Base-by-base conservation (phyloP, 179 eudicot genomes). In the Vitellaria paradoxa region DNA sequence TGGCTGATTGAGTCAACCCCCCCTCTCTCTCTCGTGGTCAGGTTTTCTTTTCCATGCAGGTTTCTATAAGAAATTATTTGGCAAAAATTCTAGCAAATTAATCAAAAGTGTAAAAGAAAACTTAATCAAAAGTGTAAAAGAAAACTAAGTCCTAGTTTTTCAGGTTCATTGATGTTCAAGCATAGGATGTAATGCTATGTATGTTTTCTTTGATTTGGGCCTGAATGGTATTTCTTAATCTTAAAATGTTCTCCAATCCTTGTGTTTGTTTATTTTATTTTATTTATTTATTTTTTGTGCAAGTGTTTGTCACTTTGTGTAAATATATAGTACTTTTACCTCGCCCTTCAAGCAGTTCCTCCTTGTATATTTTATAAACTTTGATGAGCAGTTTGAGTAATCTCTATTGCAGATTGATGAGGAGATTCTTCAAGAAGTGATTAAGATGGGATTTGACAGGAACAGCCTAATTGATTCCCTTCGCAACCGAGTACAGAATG, bases 361-460 rank as follows among this genome's bases (percentile, higher is more conserved):
- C 24, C 21, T 7, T 7, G 15, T 24, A 21, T 71, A 17, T 15
- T 71, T 20, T 17, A 47, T 68, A 69, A 21, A 49, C 53, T 70
- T 61, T 61, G 20, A 18, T 14, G 47, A 56, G 50, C 60, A 47
- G 13, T 63, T 67, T 20, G 65, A 46, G 49, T 72, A 72, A 53
- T 73, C 14, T 55, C 47, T 42, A 57, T 61, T 78, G 81, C 91
- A 95, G 99, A 91, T 92, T 82, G 99, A 95, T 74, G 97, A 95
- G 81, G 99, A 93, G 65, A 91, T 95, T 75, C 97, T 95, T 75
- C 92, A 85, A 81, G 99, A 95, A 81, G 99, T 95, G 82, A 73
- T 88, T 76, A 86, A 84, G 63, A 93, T 91, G 99, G 97, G 97
- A 65, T 93, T 91, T 82, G 97, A 93, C 87, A 81, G 90, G 86